These are phyloP conservation scores for Fusarium tricinctum DNA, from an alignment of 2,329 filamentous ascomycete species.

Conservation along the genomic window DNA sequence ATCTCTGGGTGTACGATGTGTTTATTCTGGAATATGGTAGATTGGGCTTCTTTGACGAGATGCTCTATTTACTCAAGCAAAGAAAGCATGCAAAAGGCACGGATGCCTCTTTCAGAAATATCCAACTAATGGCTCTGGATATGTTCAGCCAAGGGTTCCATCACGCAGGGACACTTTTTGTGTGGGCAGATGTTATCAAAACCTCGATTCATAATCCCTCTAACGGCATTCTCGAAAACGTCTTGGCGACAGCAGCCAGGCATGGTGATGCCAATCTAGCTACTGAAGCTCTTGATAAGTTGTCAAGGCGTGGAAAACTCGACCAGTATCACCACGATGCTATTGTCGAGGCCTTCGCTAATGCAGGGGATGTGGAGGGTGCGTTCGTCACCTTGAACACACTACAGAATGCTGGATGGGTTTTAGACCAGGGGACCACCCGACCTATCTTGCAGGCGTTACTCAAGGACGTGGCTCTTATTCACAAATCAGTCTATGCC, in stretches of 20 bases:
- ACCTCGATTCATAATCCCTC: conserved; percentile 60
- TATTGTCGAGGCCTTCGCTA: conserved; percentile 78
- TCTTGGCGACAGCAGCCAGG: conserved; percentile 79
- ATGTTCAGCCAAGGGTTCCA: conserved; percentile 75
- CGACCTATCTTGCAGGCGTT: conserved; percentile 73
- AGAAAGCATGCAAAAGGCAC: conserved; percentile 59
- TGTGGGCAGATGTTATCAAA: conserved; percentile 78
- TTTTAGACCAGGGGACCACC: conserved; percentile 72
- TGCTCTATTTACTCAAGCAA: conserved; percentile 75
- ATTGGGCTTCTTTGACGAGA: conserved; percentile 81
- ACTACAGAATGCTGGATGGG: conserved; percentile 70
- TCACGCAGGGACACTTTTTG: conserved; percentile 73
- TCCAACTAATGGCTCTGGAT: conserved; percentile 83
- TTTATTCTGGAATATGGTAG: conserved; percentile 81
- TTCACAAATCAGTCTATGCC: conserved; percentile 66
- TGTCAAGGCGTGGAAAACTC: conserved; percentile 62
- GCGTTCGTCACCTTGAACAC: conserved; percentile 79
- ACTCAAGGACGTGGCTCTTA: conserved; percentile 59
- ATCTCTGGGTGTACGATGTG: conserved; percentile 83
- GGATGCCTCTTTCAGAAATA: conserved; percentile 58
- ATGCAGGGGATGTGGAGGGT: conserved; percentile 70
- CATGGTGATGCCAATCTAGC: conserved; percentile 77
- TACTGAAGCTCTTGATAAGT: conserved; percentile 74
- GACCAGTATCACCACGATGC: conserved; percentile 82
- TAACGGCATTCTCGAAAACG: conserved; percentile 74